A percentile compares a stretch with the other conserved stretches of the same genome.
phyloP scores from a whole-genome alignment of 352 stramenopile genomes.

The Pythium folliculosum region DNA sequence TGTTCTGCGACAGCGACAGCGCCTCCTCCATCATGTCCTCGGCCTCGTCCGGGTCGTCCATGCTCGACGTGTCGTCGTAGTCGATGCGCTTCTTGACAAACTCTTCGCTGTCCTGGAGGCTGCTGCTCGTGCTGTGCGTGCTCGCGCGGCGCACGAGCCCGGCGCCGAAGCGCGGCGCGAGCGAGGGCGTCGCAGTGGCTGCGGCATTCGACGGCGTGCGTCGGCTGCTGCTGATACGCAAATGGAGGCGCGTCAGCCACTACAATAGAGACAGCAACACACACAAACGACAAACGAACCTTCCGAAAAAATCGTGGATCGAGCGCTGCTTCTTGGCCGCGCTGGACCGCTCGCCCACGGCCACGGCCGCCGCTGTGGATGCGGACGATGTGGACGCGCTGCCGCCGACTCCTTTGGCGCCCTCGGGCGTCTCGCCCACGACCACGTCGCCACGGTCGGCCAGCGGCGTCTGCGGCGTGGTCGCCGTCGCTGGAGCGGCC shows the following conservation, averaged over 20 bases:
- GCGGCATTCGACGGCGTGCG: background rate
- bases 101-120: constrained; percentile 38
- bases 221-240: background rate
- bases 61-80: constrained; percentile 55
- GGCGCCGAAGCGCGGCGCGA: background rate
- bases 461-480: background rate
- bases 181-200: background rate
- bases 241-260: background rate
- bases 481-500: background rate
- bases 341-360: constrained; percentile 9
- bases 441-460: constrained; percentile 21
- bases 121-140: background rate
- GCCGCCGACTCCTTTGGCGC: background rate
- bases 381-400: background rate
- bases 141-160: background rate
- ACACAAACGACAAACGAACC: no score
- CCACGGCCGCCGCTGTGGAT: constrained; percentile 1
- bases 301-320: constrained; percentile 85
- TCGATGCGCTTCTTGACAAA: constrained; percentile 71
- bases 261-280: no score
- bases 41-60: constrained; percentile 37
- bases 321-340: constrained; percentile 78
- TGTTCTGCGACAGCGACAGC: constrained; percentile 39
- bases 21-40: constrained; percentile 40
- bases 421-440: constrained; percentile 28